Evolutionary conservation across 73 alveolate species (phyloP).

Genomic region (Paramecium sexaurelia): DNA sequence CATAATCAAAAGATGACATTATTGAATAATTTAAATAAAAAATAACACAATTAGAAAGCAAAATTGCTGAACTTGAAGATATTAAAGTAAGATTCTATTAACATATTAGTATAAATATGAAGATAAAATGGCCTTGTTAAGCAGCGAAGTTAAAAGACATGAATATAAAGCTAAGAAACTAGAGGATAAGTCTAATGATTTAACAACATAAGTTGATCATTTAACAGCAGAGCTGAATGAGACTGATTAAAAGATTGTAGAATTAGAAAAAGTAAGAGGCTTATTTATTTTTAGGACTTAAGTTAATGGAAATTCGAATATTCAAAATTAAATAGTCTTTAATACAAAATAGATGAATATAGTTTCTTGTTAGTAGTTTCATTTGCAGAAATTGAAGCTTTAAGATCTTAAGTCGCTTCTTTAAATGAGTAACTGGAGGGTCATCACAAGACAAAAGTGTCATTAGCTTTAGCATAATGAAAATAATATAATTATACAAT

Average conservation of each 20-base stretch:
- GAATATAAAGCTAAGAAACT: neutral
- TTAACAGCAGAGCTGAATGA: neutral
- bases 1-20: neutral
- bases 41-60: neutral
- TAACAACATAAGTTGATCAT: neutral
- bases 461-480: neutral
- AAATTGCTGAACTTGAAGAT: neutral
- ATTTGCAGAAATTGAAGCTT: slow-evolving; percentile 27
- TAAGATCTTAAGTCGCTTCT: neutral
- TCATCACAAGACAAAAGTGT: neutral
- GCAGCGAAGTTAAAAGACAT: slow-evolving; percentile 29
- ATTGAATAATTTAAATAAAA: neutral
- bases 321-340: neutral
- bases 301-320: slow-evolving; percentile 25
- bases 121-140: slow-evolving; percentile 11
- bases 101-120: neutral
- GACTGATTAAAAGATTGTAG: neutral
- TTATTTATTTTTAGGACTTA: neutral
- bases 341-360: slow-evolving; percentile 10
- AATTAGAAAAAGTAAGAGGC: neutral
- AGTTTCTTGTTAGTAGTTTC: slow-evolving; percentile 2
- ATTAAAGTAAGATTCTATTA: neutral
- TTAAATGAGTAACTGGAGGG: slow-evolving; percentile 5
- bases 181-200: neutral
- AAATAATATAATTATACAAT: neutral